Conservation (phyloP, 31 red algal genomes). For the Asparagopsis taxiformis region DNA sequence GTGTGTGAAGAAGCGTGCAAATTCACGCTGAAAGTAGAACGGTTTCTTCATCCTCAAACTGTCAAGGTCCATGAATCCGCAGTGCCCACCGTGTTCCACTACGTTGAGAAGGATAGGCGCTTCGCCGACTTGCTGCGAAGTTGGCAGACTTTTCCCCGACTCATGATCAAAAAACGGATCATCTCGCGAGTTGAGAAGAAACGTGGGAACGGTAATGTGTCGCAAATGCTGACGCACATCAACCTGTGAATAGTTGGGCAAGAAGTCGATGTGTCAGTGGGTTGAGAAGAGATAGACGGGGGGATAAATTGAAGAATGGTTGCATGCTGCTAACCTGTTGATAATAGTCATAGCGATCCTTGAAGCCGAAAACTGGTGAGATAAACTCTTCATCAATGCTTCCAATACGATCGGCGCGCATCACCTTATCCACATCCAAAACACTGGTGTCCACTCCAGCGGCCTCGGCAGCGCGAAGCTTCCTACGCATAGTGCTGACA, state of each 20-base stretch:
- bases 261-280: neutral
- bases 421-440: constrained; percentile 47
- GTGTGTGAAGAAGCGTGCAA: constrained; percentile 58
- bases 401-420: constrained; percentile 61
- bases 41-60: constrained; percentile 10
- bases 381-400: constrained; percentile 87
- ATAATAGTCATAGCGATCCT: constrained; percentile 84
- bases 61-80: constrained; percentile 69
- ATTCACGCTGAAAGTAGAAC: constrained; percentile 59
- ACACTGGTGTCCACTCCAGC: constrained; percentile 2
- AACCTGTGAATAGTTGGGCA: constrained; percentile 18
- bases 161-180: constrained; percentile 86
- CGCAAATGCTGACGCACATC: constrained; percentile 57
- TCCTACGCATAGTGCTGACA: constrained; percentile 56
- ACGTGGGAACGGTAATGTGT: constrained; percentile 57
- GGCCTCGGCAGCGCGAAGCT: constrained; percentile 45
- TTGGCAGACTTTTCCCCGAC: constrained; percentile 35
- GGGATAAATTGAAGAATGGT: no score
- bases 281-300: no score
- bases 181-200: constrained; percentile 67
- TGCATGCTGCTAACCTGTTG: no score
- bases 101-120: constrained; percentile 57
- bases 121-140: constrained; percentile 36
- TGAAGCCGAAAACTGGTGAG: constrained; percentile 88
- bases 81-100: constrained; percentile 81